Conservation (phyloP, 768 basidiomycete species). For the Brasilioporus rufonigricans region DNA sequence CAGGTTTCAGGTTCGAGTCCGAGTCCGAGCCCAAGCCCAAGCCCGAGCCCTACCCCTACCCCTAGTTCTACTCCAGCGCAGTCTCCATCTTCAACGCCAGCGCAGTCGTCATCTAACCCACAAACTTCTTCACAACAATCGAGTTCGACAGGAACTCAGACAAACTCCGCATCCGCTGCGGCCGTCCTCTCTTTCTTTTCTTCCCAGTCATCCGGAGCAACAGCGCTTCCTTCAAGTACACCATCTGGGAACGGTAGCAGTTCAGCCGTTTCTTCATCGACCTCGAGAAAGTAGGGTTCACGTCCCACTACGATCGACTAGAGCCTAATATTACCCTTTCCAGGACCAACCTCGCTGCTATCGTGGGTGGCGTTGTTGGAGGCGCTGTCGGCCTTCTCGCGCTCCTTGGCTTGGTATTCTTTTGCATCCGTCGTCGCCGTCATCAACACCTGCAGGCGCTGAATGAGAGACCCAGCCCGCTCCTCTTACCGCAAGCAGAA, state of each 20-base stretch:
- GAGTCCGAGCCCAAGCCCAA: background rate
- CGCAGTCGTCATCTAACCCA: background rate
- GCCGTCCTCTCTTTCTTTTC: conserved; percentile 1
- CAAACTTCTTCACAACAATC: conserved; percentile 1
- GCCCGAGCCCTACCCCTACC: background rate
- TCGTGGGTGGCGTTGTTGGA: conserved; percentile 18
- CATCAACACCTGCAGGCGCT: background rate
- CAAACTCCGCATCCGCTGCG: background rate
- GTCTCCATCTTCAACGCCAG: conserved; percentile 4
- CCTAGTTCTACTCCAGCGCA: conserved; percentile 4
- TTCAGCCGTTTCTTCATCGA: background rate
- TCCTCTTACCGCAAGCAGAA: conserved; percentile 5
- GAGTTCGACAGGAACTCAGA: conserved; percentile 1
- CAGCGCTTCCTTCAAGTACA: conserved; percentile 15
- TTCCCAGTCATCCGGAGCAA: conserved; percentile 2
- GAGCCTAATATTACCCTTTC: background rate
- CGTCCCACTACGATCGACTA: background rate
- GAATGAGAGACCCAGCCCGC: conserved; percentile 6
- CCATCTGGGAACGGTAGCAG: background rate
- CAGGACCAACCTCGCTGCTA: conserved; percentile 14
- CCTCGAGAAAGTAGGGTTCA: conserved; percentile 13
- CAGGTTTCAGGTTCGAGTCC: conserved; percentile 6
- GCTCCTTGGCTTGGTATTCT: conserved; percentile 10
- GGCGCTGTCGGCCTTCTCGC: conserved; percentile 18
- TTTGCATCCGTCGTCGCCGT: conserved; percentile 14